Base-by-base conservation (phyloP, 768 basidiomycete species). In the Trametes gibbosa region DNA sequence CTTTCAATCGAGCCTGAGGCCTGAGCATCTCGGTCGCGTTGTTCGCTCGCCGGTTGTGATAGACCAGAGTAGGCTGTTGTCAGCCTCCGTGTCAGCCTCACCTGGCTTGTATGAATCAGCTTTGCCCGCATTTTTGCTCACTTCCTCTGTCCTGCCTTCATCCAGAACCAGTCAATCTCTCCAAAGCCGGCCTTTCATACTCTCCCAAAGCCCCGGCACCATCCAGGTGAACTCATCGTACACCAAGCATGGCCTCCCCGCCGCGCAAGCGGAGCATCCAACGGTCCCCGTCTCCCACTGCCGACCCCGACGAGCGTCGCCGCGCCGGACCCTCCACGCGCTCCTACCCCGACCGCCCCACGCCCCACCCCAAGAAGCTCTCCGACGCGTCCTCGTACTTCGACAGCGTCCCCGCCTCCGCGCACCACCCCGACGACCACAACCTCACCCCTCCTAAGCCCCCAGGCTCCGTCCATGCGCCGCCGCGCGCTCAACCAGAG, bases 281-380 rank as follows among this genome's bases (percentile, higher is more conserved):
- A 21, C 54, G 23, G 24, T 41, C 52, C 21, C n/a, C 43, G 12
- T 40, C 46, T 9, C 40, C 35, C 39, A 17, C 12, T 10, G 21
- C 10, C 29, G 10, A 32, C 45, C 41, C 34, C 42, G 39, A 37
- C 7, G 16, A 29, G 17, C 32, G 52, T 39, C 37, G 27, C 46
- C 37, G 16, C 19, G 24, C 53, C 10, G 12, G 35, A 10, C 45
- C 59, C 17, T 23, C 59, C 1, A 7, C 42, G 12, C 53, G 53
- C 48, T 21, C 41, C 32, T 63, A 59, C 47, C 42, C 24, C 47
- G 42, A 63, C 34, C 27, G 39, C 37, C 62, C 58, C 1, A 63
- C 62, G 0, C 62, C 62, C 8, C 58, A 63, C 25, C 62, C 62
- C n/a, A 53, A 9, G 50, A 59, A 59, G 35, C 40, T 55, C 45